Percentiles rank a stretch among this genome's conserved stretches.
These are phyloP conservation scores for Blastocystis hominis DNA, from an alignment of 352 stramenopile species.

Conservation along the genomic window DNA sequence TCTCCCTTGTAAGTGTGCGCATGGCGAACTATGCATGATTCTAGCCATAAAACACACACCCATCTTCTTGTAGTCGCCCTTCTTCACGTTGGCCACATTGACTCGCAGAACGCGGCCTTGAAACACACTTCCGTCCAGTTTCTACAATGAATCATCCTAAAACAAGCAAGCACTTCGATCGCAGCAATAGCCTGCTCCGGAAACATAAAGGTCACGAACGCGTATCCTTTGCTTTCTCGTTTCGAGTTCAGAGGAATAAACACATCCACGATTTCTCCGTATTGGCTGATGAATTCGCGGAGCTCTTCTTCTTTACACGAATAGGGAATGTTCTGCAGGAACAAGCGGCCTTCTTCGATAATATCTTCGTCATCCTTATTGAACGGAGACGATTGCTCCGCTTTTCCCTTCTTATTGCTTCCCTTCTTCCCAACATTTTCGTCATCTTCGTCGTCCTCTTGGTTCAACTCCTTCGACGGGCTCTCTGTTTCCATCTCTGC, in stretches of 20 bases:
- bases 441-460: slow-evolving; percentile 28
- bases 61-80: slow-evolving; percentile 63
- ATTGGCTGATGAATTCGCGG: slow-evolving; percentile 75
- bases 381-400: neutral
- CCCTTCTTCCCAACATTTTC: too few species aligned
- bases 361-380: neutral
- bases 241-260: slow-evolving; percentile 90
- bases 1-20: slow-evolving; percentile 67
- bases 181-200: slow-evolving; percentile 77
- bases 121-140: slow-evolving; percentile 83
- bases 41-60: neutral
- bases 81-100: slow-evolving; percentile 73
- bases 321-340: slow-evolving; percentile 91
- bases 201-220: slow-evolving; percentile 86
- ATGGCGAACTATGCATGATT: neutral
- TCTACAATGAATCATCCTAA: slow-evolving; percentile 4
- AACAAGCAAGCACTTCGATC: slow-evolving; percentile 61
- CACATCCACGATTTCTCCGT: slow-evolving; percentile 78
- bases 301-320: slow-evolving; percentile 89
- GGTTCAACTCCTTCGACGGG: neutral
- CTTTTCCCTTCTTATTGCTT: neutral
- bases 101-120: slow-evolving; percentile 88
- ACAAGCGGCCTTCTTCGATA: slow-evolving; percentile 71
- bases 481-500: neutral
- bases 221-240: slow-evolving; percentile 87